phyloP scores from a whole-genome alignment of 139 green algal species.

The Coelastrella sp. region DNA sequence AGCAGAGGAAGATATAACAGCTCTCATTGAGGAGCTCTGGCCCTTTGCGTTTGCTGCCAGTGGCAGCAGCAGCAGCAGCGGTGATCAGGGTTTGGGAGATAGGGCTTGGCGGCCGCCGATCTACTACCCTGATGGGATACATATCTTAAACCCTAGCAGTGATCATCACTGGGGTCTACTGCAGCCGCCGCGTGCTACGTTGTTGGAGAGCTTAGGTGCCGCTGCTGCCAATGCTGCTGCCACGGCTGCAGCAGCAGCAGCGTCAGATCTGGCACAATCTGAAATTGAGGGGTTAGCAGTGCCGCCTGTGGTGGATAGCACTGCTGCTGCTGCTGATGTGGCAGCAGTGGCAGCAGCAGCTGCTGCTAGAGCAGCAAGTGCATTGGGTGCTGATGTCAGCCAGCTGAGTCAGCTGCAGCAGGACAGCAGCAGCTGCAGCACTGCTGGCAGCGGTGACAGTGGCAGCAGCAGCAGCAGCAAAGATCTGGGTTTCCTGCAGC shows the following conservation, averaged over 20 bases:
- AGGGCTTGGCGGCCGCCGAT: conserved; percentile 46
- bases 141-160: conserved; percentile 78
- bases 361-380: background rate
- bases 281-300: conserved; percentile 2
- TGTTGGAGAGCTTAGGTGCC: conserved; percentile 25
- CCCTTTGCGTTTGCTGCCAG: background rate
- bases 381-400: background rate
- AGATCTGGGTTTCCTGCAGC: conserved; percentile 22
- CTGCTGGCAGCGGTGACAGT: background rate
- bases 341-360: conserved; percentile 32
- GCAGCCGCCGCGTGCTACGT: conserved; percentile 33
- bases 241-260: background rate
- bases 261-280: conserved; percentile 32
- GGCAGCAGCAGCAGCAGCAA: background rate
- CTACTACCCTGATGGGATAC: conserved; percentile 75
- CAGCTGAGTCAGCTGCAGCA: background rate
- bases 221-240: conserved; percentile 26
- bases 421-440: background rate
- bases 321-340: background rate
- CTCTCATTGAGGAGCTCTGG: conserved; percentile 32
- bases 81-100: background rate
- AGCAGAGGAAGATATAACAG: conserved; percentile 27
- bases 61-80: conserved; percentile 22
- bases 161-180: conserved; percentile 71
- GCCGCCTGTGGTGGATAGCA: background rate